Percentiles rank a stretch among this genome's conserved stretches.
Evolutionary conservation across 2,329 filamentous ascomycete genomes (phyloP).

Genomic region (Talaromyces rugulosus): DNA sequence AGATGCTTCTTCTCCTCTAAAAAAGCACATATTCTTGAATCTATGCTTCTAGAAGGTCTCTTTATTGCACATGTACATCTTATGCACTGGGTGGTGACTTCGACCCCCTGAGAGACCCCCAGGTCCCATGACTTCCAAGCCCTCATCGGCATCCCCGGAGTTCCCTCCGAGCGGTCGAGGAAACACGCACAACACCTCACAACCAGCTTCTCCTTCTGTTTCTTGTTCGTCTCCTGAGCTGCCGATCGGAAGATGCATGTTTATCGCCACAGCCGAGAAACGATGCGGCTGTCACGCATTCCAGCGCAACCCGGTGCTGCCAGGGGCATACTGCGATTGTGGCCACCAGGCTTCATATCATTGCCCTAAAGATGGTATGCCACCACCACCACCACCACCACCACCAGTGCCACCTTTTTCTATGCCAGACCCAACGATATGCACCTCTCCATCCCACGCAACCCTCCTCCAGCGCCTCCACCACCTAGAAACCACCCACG

Average conservation of each 20-base stretch:
- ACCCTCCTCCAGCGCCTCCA: constrained; percentile 20
- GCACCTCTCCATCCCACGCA: constrained; percentile 7
- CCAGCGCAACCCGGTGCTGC: not conserved
- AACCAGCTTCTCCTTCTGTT: not conserved
- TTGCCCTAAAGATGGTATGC: not conserved
- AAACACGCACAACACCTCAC: not conserved
- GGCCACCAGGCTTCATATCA: constrained; percentile 2
- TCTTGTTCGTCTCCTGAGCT: not conserved
- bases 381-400: constrained; percentile 44
- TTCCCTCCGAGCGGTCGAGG: not conserved
- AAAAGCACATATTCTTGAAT: not conserved
- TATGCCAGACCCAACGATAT: constrained; percentile 4
- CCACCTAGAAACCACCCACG: constrained; percentile 21
- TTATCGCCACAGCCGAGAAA: not conserved
- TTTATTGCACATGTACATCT: not conserved
- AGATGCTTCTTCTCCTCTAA: not conserved
- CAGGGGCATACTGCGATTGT: not conserved
- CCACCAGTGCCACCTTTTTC: constrained; percentile 43
- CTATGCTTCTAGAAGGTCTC: not conserved
- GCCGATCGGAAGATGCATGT: not conserved
- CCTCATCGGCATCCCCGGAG: not conserved
- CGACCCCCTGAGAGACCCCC: not conserved
- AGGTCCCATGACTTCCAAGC: not conserved
- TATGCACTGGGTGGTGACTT: not conserved
- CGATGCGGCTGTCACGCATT: not conserved